Conservation (phyloP, 345 rosid species). For the Eucalyptus decipiens region DNA sequence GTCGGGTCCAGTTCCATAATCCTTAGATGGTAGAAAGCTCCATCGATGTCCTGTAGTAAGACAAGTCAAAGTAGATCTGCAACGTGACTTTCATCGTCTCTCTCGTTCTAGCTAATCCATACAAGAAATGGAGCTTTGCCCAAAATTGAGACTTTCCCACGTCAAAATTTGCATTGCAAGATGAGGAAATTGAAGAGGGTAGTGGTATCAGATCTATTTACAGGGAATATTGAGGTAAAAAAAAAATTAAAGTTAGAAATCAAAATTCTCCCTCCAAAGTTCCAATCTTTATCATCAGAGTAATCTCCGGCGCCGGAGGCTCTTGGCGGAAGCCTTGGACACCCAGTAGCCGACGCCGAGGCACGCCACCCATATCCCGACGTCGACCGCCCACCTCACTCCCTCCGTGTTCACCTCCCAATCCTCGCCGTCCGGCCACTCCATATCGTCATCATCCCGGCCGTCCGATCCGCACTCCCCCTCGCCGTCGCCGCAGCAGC, state of each 20-base stretch:
- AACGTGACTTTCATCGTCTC: not conserved
- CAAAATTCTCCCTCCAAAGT: too few species aligned
- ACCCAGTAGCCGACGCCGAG: slow-evolving; percentile 68
- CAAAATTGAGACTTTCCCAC: not conserved
- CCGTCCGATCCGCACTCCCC: slow-evolving; percentile 14
- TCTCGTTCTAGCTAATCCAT: not conserved
- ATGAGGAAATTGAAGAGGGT: not conserved
- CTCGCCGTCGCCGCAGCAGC: not conserved
- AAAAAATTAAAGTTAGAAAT: not conserved
- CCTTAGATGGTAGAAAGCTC: not conserved
- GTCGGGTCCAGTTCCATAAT: not conserved
- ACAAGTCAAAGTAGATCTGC: not conserved
- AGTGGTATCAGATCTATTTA: not conserved
- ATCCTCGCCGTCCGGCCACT: slow-evolving; percentile 4
- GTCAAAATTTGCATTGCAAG: not conserved
- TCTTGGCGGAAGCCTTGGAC: slow-evolving; percentile 50
- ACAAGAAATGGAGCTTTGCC: not conserved
- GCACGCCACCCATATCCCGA: slow-evolving; percentile 78
- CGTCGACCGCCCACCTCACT: slow-evolving; percentile 69
- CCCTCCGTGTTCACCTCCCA: slow-evolving; percentile 37
- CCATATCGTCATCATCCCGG: not conserved
- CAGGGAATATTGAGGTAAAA: not conserved
- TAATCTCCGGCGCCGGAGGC: slow-evolving; percentile 21
- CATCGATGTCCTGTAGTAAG: not conserved
- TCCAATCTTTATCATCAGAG: not conserved